phyloP scores from a whole-genome alignment of 2,329 filamentous ascomycete species.

The Ascochyta clinopodiicola region DNA sequence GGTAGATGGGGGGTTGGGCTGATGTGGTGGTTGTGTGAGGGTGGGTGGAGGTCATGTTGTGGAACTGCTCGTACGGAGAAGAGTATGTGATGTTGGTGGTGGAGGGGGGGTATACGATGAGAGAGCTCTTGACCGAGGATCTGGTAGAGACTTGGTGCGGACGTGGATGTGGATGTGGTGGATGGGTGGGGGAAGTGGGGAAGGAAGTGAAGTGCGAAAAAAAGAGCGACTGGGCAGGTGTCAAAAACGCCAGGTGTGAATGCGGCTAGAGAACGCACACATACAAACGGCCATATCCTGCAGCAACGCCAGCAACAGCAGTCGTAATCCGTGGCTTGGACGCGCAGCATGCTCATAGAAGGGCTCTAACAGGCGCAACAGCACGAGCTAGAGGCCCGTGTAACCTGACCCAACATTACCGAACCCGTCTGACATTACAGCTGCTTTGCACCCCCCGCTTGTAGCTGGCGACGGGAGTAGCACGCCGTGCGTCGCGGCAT shows the following conservation, averaged over 20 bases:
- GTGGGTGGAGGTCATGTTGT: constrained; percentile 4
- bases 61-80: constrained; percentile 3
- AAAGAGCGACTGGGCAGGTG: constrained; percentile 16
- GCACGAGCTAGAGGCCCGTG: constrained; percentile 17
- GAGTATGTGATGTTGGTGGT: neutral
- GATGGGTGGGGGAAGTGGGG: constrained; percentile 6
- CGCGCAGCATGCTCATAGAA: constrained; percentile 2
- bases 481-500: constrained; percentile 9
- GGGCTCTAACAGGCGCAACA: constrained; percentile 16
- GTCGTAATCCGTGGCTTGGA: constrained; percentile 7
- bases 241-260: constrained; percentile 10
- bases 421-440: constrained; percentile 7
- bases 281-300: constrained; percentile 1
- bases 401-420: constrained; percentile 12
- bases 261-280: constrained; percentile 18
- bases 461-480: constrained; percentile 9
- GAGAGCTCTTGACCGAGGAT: neutral
- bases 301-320: neutral
- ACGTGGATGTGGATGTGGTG: neutral
- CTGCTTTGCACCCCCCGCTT: constrained; percentile 5
- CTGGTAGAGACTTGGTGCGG: neutral
- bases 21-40: constrained; percentile 4
- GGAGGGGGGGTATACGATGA: neutral
- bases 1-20: neutral
- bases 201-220: neutral